Evolutionary conservation across 192 early-diverging fungal species (phyloP).

Genomic region (Backusella sp.): DNA sequence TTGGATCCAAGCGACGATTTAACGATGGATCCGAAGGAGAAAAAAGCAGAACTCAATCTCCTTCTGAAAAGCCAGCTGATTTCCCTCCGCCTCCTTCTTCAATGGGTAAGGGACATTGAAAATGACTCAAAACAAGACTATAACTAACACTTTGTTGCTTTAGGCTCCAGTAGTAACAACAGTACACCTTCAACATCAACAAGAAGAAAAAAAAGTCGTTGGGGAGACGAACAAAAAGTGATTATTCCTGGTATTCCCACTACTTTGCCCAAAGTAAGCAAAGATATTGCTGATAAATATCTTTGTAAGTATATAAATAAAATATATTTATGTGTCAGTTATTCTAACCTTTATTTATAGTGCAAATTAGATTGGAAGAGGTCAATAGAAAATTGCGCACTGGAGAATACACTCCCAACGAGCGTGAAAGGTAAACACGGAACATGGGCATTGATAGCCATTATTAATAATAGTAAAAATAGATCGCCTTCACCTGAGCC

Average conservation of each 20-base stretch:
- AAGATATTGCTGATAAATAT: conserved; percentile 81
- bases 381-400: conserved; percentile 77
- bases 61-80: background rate
- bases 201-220: conserved; percentile 79
- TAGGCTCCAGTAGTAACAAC: background rate
- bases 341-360: conserved; percentile 13
- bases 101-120: background rate
- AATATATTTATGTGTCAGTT: background rate
- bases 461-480: background rate
- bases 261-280: conserved; percentile 70
- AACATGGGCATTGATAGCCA: background rate
- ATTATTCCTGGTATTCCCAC: conserved; percentile 79
- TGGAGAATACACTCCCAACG: conserved; percentile 83
- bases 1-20: conserved; percentile 19
- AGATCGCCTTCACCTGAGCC: conserved; percentile 98
- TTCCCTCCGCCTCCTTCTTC: background rate
- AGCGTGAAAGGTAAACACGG: conserved; percentile 62
- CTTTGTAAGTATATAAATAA: conserved; percentile 44
- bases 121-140: background rate
- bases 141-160: background rate
- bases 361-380: conserved; percentile 90
- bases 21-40: conserved; percentile 16
- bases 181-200: conserved; percentile 32
- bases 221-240: conserved; percentile 78
- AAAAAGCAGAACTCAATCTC: conserved; percentile 1